Evolutionary conservation across 1,284 basidiomycete species (phyloP), one percentile per base, ranked within the genome.

Genomic region (Vanrija sp.): DNA sequence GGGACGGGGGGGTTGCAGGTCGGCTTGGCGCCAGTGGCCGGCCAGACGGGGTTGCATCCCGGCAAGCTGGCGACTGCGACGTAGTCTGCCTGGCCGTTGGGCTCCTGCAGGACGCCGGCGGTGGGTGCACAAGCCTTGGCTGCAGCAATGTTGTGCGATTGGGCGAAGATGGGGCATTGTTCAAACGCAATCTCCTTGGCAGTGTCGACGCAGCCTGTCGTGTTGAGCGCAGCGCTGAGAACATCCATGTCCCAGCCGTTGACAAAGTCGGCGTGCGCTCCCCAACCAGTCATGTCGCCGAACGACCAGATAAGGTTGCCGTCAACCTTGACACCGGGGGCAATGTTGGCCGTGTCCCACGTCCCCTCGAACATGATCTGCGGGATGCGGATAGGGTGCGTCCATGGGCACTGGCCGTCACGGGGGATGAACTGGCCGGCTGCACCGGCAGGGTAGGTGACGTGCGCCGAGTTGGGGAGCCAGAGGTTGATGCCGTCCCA

Each of bases 271-370:
- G 6, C 44, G 44, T 45, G 44, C 10, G 12, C 16, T 3, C 44
- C 44, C 4, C 6, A 45, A 10, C 44, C 71, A n/a, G 68, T 73
- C 10, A 64, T 68, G 53, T 73, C 71, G 14, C 71, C 71, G 46
- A 68, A 70, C 19, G 73, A 67, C 71, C 71, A 73, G 12, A 62
- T 63, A 18, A 73, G 53, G 24, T 71, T 60, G 7, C 65, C 66
- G 38, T 49, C 56, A 24, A 66, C 39, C 0, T 62, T 24, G 4
- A 57, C 62, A 35, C 63, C 63, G 1, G 62, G 61, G 41, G 55
- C 51, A 37, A 53, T 55, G 0, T 45, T 35, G 15, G 54, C 50
- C 9, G 62, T 61, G 14, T 58, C 41, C 48, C 55, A 69, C n/a
- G 64, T 63, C 49, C 60, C 64, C 49, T 73, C 71, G 51, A 71